Evolutionary conservation across 2,329 filamentous ascomycete genomes (phyloP).

Genomic region (Neurospora sp.): DNA sequence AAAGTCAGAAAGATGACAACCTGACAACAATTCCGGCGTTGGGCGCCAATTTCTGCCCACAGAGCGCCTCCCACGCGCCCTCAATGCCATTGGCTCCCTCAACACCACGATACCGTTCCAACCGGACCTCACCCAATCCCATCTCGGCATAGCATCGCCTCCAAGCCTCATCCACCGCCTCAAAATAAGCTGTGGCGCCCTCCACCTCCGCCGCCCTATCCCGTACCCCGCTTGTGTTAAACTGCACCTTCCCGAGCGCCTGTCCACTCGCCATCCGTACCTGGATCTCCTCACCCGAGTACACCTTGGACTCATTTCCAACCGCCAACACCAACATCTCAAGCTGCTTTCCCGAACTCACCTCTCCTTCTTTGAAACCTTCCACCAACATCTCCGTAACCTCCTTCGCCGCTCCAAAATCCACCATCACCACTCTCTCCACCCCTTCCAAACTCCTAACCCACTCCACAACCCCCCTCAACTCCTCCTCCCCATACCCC

Average conservation of each 20-base stretch:
- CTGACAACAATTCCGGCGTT: background rate
- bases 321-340: background rate
- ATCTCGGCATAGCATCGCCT: background rate
- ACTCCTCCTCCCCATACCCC: conserved; percentile 4
- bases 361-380: background rate
- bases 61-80: conserved; percentile 1
- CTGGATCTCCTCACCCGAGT: background rate
- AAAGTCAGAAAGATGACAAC: too few species aligned
- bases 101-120: background rate
- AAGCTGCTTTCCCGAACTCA: background rate
- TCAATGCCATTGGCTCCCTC: background rate
- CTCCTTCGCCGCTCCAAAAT: conserved; percentile 12
- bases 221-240: background rate
- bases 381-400: background rate
- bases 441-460: conserved; percentile 3
- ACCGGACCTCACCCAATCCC: background rate
- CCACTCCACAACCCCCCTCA: conserved; percentile 8
- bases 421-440: conserved; percentile 12
- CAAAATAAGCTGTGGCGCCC: background rate
- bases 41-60: background rate
- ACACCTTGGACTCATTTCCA: conserved; percentile 1
- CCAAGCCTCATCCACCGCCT: conserved; percentile 1
- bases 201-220: background rate
- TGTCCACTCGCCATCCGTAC: background rate
- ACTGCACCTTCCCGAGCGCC: background rate